Conservation (phyloP, 2,329 filamentous ascomycete species). For the Xylaria sp. region DNA sequence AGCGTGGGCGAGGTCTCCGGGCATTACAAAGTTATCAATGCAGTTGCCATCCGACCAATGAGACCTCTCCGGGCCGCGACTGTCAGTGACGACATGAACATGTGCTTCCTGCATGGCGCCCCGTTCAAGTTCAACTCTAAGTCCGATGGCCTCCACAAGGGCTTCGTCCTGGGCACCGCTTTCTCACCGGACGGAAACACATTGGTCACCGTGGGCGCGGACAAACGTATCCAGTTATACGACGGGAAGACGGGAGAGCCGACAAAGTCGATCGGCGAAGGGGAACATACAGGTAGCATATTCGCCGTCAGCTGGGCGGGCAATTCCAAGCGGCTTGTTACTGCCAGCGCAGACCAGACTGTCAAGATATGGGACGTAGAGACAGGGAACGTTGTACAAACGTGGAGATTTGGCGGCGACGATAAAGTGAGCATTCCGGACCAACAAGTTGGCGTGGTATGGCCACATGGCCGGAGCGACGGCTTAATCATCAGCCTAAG, state of each 20-base stretch:
- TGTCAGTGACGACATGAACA: constrained; percentile 83
- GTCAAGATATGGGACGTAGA: constrained; percentile 94
- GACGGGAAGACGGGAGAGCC: constrained; percentile 94
- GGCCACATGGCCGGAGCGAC: constrained; percentile 80
- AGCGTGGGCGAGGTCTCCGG: constrained; percentile 92
- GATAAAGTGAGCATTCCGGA: constrained; percentile 71
- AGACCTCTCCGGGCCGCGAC: constrained; percentile 90
- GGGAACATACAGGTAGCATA: constrained; percentile 89
- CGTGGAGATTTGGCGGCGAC: constrained; percentile 82
- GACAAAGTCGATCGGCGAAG: constrained; percentile 74
- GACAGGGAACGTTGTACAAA: constrained; percentile 73
- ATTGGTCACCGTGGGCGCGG: constrained; percentile 89
- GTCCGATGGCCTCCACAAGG: constrained; percentile 75
- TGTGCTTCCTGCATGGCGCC: constrained; percentile 91
- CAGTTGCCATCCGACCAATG: constrained; percentile 85
- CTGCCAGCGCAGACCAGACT: constrained; percentile 90
- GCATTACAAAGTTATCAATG: constrained; percentile 88
- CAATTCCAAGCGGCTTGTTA: constrained; percentile 85
- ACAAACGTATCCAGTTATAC: constrained; percentile 90
- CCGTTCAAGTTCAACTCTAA: constrained; percentile 97
- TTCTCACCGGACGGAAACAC: constrained; percentile 86
- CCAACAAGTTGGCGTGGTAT: constrained; percentile 94
- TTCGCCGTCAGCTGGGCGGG: constrained; percentile 89
- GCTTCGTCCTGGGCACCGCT: constrained; percentile 83
- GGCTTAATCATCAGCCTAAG: constrained; percentile 89